Conservation (phyloP, 805 yeast species). For the Candida quercuum region DNA sequence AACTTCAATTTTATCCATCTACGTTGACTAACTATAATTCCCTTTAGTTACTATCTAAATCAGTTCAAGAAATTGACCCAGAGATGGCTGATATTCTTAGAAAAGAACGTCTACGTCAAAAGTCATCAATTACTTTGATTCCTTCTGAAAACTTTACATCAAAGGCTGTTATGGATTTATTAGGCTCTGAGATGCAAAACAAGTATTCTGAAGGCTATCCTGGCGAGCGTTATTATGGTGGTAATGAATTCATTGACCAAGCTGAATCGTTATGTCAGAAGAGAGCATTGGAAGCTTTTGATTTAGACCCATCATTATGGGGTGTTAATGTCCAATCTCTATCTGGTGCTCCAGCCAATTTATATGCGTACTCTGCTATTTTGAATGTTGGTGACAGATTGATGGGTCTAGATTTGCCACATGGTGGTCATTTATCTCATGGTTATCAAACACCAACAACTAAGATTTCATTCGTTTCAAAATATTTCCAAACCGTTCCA, state of each 20-base stretch:
- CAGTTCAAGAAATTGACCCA: constrained; percentile 57
- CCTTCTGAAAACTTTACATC: constrained; percentile 98
- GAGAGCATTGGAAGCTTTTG: constrained; percentile 90
- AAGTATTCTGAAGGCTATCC: constrained; percentile 99
- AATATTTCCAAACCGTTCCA: constrained; percentile 97
- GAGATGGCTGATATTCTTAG: constrained; percentile 68
- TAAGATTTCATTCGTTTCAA: constrained; percentile 87
- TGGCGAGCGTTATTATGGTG: constrained; percentile 98
- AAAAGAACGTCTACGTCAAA: constrained; percentile 87
- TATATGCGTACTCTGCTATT: constrained; percentile 93
- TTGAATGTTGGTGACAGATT: constrained; percentile 94
- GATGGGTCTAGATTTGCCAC: constrained; percentile 97
- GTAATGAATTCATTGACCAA: constrained; percentile 94
- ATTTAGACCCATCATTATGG: constrained; percentile 78
- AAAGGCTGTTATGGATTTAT: constrained; percentile 89
- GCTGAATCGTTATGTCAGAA: constrained; percentile 89
- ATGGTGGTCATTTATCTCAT: constrained; percentile 96
- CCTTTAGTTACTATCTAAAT: neutral
- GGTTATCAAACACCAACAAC: constrained; percentile 91
- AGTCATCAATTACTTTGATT: constrained; percentile 86
- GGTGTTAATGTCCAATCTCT: constrained; percentile 97
- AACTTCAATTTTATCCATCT: too few relatives aligned
- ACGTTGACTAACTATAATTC: neutral
- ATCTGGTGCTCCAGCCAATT: constrained; percentile 96
- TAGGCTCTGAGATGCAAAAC: constrained; percentile 97